Evolutionary conservation across 371 early-diverging fungal species (phyloP), one percentile per base, ranked within the genome.

Genomic region (Mucor sp.): DNA sequence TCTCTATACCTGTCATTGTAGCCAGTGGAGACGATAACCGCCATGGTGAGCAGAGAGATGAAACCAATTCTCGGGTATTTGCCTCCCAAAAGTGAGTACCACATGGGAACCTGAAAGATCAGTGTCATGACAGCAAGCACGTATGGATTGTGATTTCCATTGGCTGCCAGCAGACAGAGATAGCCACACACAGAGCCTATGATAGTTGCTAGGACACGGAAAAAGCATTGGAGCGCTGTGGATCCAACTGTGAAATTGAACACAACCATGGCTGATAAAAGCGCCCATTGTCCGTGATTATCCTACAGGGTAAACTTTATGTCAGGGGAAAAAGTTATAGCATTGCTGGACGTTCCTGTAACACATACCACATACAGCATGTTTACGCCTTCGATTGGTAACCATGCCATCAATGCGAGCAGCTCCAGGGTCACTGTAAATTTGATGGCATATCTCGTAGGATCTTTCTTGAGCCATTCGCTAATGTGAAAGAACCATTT

Each of bases 281-380:
- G 55, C 27, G 72, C 81, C 81, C 81, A 81, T 67, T 81, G 81
- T 11, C 78, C 78, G 53, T 75, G 78, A 37, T 81, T 76, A 32
- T 60, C 30, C 62, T 62, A 62, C 17, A 30, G 19, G 15, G n/a
- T 44, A 28, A 60, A 50, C 50, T 50, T 50, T 50, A 33, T 50
- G 50, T 50, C 23, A 50, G 23, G 23, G 23, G 8, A 19, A 0
- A 50, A 14, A 9, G 50, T 47, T 47, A 14, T 12, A 3, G 25
- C 6, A 1, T 8, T 11, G 11, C 3, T 6, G 30, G 30, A n/a
- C n/a, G 19, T 3, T 48, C 8, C 25, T 50, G 21, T 25, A 19
- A 17, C 28, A 25, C 23, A 15, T 56, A 39, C 64, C 33, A 72
- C 75, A 21, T 82, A 82, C 12, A 77, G 28, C 32, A 61, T 60